phyloP scores from a whole-genome alignment of 176 grass and related monocot species.

The Echinochloa phyllopogon region DNA sequence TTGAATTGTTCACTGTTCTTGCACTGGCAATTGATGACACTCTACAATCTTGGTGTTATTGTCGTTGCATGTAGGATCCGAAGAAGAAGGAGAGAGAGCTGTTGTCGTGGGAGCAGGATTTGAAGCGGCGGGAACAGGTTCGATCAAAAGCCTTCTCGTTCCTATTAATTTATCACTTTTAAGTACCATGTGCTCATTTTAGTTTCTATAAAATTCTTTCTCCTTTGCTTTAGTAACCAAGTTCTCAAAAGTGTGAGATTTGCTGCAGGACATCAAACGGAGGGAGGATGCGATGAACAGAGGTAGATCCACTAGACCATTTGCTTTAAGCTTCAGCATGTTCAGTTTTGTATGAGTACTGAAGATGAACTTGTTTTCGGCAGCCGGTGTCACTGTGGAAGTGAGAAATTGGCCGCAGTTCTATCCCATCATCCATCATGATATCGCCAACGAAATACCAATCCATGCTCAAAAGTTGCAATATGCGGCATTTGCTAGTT shows the following conservation, averaged over 20 bases:
- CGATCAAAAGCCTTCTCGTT: slow-evolving; percentile 13
- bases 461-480: slow-evolving; percentile 83
- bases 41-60: neutral
- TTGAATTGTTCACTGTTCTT: slow-evolving; percentile 8
- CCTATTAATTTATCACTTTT: neutral
- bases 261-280: slow-evolving; percentile 72
- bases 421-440: slow-evolving; percentile 92
- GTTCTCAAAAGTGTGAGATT: slow-evolving; percentile 20
- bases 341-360: slow-evolving; percentile 17
- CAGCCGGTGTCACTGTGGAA: slow-evolving; percentile 75
- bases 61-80: slow-evolving; percentile 48
- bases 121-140: slow-evolving; percentile 82
- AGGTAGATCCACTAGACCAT: slow-evolving; percentile 50
- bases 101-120: slow-evolving; percentile 74
- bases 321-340: neutral
- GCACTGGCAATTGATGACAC: neutral
- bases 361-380: slow-evolving; percentile 29
- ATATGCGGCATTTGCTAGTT: slow-evolving; percentile 89
- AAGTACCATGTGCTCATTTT: slow-evolving; percentile 1
- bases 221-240: neutral
- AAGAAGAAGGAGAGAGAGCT: slow-evolving; percentile 70
- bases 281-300: slow-evolving; percentile 82
- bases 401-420: slow-evolving; percentile 84
- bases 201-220: neutral
- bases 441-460: slow-evolving; percentile 86